Base-by-base conservation (phyloP, 1,284 basidiomycete species). In the Coniophora puteana region DNA sequence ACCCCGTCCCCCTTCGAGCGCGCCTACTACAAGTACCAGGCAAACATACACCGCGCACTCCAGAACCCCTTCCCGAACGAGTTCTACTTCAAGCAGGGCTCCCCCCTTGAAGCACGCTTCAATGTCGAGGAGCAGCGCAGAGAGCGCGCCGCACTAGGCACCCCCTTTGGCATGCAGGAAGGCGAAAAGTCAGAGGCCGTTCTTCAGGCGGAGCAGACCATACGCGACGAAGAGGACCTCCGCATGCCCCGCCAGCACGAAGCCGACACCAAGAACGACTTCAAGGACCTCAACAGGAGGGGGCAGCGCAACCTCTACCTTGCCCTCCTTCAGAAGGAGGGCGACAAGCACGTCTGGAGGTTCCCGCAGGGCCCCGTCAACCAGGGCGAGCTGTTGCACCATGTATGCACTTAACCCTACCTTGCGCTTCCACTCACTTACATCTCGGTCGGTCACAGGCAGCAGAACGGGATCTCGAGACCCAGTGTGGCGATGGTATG, bases 81-180 rank as follows among this genome's bases (percentile, higher is more conserved):
- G 31, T 95, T 96, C 63, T 98, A 96, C 72, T 98, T 97, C 76
- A 94, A 94, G 65, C 82, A 85, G 45, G 94, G 93, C 1, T 91
- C 91, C 0, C 74, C 92, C 3, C 78, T 95, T 24, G 86, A 94
- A 59, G 82, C 83, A 30, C 78, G 86, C 36, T 97, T 93, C 60
- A 80, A 72, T 36, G 62, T 78, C 39, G 80, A 89, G 53, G 86
- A 93, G 56, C 74, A 79, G 43, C 68, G 72, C 48, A 75, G 83
- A 38, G 89, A 92, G 53, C 67, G 70, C 27, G 68, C 71, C 41
- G 81, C 81, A 2, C 93, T 91, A 61, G 89, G 89, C 0, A 61
- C 71, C 0, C 66, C 65, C 7, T 81, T 80, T 51, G 69, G 68
- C n/a, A 35, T 53, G 51, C 61, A 65, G 18, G 63, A 62, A 18